Conservation (phyloP, 148 eudicot species). For the Vaccinium vitisidaea region DNA sequence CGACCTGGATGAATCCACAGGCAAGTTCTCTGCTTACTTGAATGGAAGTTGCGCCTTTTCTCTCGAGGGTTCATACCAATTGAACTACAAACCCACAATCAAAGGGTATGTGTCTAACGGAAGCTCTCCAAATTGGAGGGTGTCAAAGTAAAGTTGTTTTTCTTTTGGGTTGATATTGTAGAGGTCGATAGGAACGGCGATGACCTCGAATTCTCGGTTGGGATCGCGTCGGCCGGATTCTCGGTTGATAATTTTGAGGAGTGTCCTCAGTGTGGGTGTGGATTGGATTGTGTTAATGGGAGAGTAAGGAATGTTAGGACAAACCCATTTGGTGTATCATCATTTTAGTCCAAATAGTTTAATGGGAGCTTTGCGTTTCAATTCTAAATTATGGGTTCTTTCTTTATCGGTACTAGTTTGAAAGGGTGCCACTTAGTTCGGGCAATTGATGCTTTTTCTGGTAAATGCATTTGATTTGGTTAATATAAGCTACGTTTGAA, state of each 20-base stretch:
- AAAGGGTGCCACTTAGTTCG: neutral
- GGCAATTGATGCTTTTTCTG: neutral
- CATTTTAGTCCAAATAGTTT: neutral
- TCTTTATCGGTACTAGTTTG: neutral
- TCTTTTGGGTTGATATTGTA: conserved; percentile 45
- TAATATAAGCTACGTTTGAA: neutral
- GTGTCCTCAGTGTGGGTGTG: conserved; percentile 53
- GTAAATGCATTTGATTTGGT: neutral
- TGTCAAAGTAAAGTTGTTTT: conserved; percentile 38
- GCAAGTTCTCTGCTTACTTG: conserved; percentile 35
- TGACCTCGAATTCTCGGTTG: conserved; percentile 48
- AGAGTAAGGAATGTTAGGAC: neutral
- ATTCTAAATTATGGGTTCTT: neutral
- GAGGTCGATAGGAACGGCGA: conserved; percentile 36
- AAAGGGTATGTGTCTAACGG: conserved; percentile 28
- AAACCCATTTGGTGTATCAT: conserved; percentile 10
- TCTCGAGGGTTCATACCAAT: conserved; percentile 39
- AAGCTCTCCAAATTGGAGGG: conserved; percentile 30
- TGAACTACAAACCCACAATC: conserved; percentile 37
- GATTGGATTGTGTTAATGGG: conserved; percentile 36
- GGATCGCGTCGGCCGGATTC: conserved; percentile 46
- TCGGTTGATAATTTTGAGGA: conserved; percentile 38
- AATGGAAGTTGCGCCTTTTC: conserved; percentile 36
- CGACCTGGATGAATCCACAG: conserved; percentile 38
- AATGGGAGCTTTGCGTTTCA: neutral